Percentiles rank a stretch among this genome's conserved stretches.
Conservation (phyloP, 768 basidiomycete species). For the Auricularia cornea region DNA sequence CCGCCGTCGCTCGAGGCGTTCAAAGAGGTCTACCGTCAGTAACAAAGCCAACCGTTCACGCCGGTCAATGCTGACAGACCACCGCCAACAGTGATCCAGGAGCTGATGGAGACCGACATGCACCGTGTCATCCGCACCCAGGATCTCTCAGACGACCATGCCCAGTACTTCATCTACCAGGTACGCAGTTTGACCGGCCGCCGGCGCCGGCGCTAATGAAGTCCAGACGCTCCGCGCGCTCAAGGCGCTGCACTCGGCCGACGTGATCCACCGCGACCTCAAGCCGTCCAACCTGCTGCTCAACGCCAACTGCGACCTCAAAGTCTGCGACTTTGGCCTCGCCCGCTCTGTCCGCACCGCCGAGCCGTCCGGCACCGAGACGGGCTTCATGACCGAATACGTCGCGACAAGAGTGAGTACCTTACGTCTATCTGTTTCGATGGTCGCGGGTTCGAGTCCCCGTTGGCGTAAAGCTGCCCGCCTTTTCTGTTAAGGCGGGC, state of each 20-base stretch:
- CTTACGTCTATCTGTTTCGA: no score
- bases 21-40: constrained; percentile 66
- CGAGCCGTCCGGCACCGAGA: constrained; percentile 76
- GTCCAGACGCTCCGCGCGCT: constrained; percentile 84
- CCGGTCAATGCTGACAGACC: background rate
- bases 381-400: no score
- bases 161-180: constrained; percentile 30
- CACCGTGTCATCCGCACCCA: constrained; percentile 95
- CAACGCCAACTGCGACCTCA: constrained; percentile 94
- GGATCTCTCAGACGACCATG: constrained; percentile 91
- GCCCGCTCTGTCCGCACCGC: constrained; percentile 85
- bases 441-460: no score
- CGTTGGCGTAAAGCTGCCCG: no score
- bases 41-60: background rate
- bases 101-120: constrained; percentile 94
- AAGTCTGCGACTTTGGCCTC: constrained; percentile 92
- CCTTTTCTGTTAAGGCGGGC: no score
- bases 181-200: constrained; percentile 37
- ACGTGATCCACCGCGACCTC: constrained; percentile 93
- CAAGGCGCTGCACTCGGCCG: constrained; percentile 92
- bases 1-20: constrained; percentile 70
- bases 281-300: constrained; percentile 97
- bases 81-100: constrained; percentile 61
- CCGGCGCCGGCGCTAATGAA: constrained; percentile 64
- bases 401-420: constrained; percentile 80